A percentile compares a stretch with the other conserved stretches of the same genome.
These are phyloP conservation scores for Boletus sp. DNA, from an alignment of 768 basidiomycete genomes.

Conservation along the genomic window DNA sequence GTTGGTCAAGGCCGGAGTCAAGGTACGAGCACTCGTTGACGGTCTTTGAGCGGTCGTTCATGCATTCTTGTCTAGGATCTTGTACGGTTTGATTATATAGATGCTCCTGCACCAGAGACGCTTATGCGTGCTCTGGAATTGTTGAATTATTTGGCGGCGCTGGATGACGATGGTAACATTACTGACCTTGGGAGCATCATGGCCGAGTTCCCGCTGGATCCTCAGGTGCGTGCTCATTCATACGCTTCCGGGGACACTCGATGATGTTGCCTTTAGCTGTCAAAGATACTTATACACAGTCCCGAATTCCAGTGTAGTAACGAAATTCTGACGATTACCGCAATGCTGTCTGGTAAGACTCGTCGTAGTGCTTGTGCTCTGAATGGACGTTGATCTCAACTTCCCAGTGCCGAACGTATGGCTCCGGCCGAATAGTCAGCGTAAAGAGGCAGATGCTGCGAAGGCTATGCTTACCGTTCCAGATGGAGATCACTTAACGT, in stretches of 20 bases:
- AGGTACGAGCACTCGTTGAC: constrained; percentile 41
- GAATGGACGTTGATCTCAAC: background rate
- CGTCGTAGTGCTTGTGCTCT: background rate
- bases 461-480: constrained; percentile 88
- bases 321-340: constrained; percentile 91
- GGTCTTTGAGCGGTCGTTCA: background rate
- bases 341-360: constrained; percentile 87
- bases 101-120: constrained; percentile 93
- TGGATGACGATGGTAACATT: constrained; percentile 92
- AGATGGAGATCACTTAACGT: constrained; percentile 93
- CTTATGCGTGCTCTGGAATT: constrained; percentile 96
- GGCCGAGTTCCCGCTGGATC: constrained; percentile 99
- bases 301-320: constrained; percentile 96
- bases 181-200: constrained; percentile 86
- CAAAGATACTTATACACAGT: constrained; percentile 92
- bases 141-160: constrained; percentile 85
- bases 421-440: constrained; percentile 83
- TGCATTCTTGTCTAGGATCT: constrained; percentile 50
- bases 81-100: constrained; percentile 85
- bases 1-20: constrained; percentile 91
- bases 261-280: constrained; percentile 42
- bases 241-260: background rate
- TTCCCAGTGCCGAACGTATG: constrained; percentile 82
- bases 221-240: constrained; percentile 58
- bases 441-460: constrained; percentile 90